Evolutionary conservation across 305 asterid species (phyloP).

Genomic region (Coffea humblotiana): DNA sequence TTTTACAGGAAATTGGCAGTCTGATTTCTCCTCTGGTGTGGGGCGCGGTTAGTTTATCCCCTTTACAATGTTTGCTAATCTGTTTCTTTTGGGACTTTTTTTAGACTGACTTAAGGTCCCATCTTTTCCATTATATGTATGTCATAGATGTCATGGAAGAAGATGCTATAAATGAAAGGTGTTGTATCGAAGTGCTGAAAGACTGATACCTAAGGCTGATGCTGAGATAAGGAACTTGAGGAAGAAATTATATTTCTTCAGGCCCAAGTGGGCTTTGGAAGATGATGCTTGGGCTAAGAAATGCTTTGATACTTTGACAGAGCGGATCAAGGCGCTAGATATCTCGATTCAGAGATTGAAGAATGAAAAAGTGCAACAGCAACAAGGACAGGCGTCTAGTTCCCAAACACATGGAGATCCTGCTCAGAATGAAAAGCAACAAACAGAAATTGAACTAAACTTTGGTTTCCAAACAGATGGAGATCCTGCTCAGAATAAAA

Average conservation of each 20-base stretch:
- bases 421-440: neutral
- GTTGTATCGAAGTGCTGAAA: slow-evolving; percentile 55
- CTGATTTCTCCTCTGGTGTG: slow-evolving; percentile 30
- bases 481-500: slow-evolving; percentile 14
- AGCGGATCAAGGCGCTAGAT: slow-evolving; percentile 39
- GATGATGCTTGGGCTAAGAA: slow-evolving; percentile 43
- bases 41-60: slow-evolving; percentile 37
- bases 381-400: neutral
- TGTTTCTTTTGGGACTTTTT: slow-evolving; percentile 6
- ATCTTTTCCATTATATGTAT: slow-evolving; percentile 20
- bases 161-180: slow-evolving; percentile 56
- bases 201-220: slow-evolving; percentile 48
- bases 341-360: slow-evolving; percentile 30
- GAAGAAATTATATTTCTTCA: slow-evolving; percentile 50
- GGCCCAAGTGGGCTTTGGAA: slow-evolving; percentile 41
- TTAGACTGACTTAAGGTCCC: slow-evolving; percentile 4
- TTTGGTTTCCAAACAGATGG: slow-evolving; percentile 25
- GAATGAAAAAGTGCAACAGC: slow-evolving; percentile 13
- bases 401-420: slow-evolving; percentile 28
- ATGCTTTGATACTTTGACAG: slow-evolving; percentile 36
- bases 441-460: slow-evolving; percentile 16
- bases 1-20: slow-evolving; percentile 23
- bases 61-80: slow-evolving; percentile 8
- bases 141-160: slow-evolving; percentile 55
- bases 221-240: slow-evolving; percentile 51